These are phyloP conservation scores for Omphalotus guepiniiformis DNA, from an alignment of 768 basidiomycete genomes.

Conservation along the genomic window DNA sequence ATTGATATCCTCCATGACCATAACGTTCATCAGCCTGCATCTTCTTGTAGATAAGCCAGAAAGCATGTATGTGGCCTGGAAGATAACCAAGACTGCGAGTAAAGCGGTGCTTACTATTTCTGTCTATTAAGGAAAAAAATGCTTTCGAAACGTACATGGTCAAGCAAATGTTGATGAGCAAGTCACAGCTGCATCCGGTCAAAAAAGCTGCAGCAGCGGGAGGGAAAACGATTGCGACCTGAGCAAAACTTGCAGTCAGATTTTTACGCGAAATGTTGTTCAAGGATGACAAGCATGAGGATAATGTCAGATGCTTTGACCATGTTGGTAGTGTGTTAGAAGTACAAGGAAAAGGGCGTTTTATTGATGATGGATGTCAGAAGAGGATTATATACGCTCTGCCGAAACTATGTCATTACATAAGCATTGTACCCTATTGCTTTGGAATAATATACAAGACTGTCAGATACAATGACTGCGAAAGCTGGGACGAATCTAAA, in stretches of 20 bases:
- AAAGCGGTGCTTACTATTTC: not conserved
- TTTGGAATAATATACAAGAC: too few relatives aligned
- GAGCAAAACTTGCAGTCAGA: not conserved
- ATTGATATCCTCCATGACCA: slow-evolving; percentile 70
- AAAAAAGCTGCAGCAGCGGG: slow-evolving; percentile 76
- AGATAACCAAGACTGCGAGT: slow-evolving; percentile 65
- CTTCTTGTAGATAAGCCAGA: slow-evolving; percentile 89
- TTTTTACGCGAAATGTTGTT: not conserved
- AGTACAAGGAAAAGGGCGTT: too few relatives aligned
- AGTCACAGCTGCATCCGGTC: slow-evolving; percentile 81
- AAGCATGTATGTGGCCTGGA: slow-evolving; percentile 64
- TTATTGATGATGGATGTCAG: too few relatives aligned
- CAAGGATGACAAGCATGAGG: slow-evolving; percentile 55
- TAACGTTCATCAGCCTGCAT: slow-evolving; percentile 85
- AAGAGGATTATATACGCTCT: too few relatives aligned
- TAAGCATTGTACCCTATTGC: too few relatives aligned
- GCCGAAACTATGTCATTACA: too few relatives aligned
- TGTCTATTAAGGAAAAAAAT: not conserved
- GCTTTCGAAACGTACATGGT: slow-evolving; percentile 51
- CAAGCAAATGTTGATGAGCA: slow-evolving; percentile 78
- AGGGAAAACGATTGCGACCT: slow-evolving; percentile 80
- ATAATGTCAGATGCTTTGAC: slow-evolving; percentile 69
- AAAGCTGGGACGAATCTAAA: too few relatives aligned
- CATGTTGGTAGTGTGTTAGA: too few relatives aligned
- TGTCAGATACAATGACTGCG: too few relatives aligned